Evolutionary conservation across 176 grass and related monocot species (phyloP).

Genomic region (Eragrostis nindensis): DNA sequence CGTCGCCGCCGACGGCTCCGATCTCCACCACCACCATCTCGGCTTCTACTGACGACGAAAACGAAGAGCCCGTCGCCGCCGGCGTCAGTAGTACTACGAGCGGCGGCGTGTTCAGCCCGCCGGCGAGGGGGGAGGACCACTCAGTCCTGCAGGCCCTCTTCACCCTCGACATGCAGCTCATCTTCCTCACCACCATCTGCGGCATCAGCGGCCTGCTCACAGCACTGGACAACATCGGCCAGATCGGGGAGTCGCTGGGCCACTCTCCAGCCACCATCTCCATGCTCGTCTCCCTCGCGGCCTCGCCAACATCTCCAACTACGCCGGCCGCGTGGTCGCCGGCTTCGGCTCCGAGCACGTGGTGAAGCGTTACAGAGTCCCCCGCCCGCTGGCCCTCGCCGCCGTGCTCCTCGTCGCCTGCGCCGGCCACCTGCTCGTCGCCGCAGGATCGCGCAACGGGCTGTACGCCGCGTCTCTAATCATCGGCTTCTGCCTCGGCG

Average conservation of each 20-base stretch:
- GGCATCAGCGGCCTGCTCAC: constrained; percentile 75
- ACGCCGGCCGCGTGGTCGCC: constrained; percentile 53
- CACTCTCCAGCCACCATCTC: constrained; percentile 53
- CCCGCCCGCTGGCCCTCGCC: constrained; percentile 52
- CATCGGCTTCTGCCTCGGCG: constrained; percentile 75
- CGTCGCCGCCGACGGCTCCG: not conserved
- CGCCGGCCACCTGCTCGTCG: constrained; percentile 70
- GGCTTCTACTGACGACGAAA: too few relatives aligned
- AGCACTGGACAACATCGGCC: constrained; percentile 78
- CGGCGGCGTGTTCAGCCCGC: constrained; percentile 48
- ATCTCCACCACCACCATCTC: not conserved
- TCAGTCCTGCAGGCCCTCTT: constrained; percentile 73
- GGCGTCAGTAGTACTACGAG: too few relatives aligned
- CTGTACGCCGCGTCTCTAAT: constrained; percentile 70
- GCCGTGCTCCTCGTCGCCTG: constrained; percentile 47
- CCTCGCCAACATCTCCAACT: constrained; percentile 90
- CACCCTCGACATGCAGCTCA: constrained; percentile 74
- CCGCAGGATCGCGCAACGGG: constrained; percentile 45
- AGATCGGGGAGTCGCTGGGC: constrained; percentile 77
- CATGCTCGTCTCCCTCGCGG: constrained; percentile 81
- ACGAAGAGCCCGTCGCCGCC: too few relatives aligned
- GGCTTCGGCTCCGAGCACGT: constrained; percentile 76
- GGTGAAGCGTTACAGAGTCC: constrained; percentile 50
- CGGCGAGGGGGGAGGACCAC: constrained; percentile 64
- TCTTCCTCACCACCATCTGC: constrained; percentile 70